A percentile compares a stretch with the other conserved stretches of the same genome.
Conservation (phyloP, 345 rosid species). For the Hypericum perforatum region DNA sequence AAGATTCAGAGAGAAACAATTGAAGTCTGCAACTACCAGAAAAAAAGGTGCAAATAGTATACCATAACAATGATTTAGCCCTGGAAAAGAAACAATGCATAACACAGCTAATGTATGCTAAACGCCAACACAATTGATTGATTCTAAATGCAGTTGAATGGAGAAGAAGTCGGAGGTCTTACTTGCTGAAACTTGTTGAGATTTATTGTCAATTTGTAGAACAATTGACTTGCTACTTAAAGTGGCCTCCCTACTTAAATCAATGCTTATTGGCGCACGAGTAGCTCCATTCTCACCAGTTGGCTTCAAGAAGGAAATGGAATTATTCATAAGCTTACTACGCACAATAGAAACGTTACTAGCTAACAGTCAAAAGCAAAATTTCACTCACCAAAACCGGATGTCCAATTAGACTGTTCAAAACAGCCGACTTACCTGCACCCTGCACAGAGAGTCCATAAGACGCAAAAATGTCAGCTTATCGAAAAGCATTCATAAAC, state of each 20-base stretch:
- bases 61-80: too few species aligned
- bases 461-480: neutral
- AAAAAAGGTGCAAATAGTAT: too few species aligned
- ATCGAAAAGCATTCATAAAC: too few species aligned
- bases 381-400: constrained; percentile 69
- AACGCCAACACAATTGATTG: too few species aligned
- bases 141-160: too few species aligned
- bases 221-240: constrained; percentile 66
- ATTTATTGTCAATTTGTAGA: constrained; percentile 77
- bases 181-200: constrained; percentile 97
- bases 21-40: neutral
- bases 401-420: constrained; percentile 95
- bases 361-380: neutral
- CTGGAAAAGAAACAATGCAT: too few species aligned
- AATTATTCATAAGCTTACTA: neutral
- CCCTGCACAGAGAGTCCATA: constrained; percentile 45
- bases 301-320: constrained; percentile 43
- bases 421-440: constrained; percentile 92
- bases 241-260: constrained; percentile 59
- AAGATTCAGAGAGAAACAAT: neutral
- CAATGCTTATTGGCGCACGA: constrained; percentile 78
- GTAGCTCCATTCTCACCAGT: constrained; percentile 99
- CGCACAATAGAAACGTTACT: constrained; percentile 7
- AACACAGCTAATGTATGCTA: too few species aligned
- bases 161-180: constrained; percentile 18